Conservation (phyloP, 2,329 filamentous ascomycete genomes). For the Talaromyces sp. region DNA sequence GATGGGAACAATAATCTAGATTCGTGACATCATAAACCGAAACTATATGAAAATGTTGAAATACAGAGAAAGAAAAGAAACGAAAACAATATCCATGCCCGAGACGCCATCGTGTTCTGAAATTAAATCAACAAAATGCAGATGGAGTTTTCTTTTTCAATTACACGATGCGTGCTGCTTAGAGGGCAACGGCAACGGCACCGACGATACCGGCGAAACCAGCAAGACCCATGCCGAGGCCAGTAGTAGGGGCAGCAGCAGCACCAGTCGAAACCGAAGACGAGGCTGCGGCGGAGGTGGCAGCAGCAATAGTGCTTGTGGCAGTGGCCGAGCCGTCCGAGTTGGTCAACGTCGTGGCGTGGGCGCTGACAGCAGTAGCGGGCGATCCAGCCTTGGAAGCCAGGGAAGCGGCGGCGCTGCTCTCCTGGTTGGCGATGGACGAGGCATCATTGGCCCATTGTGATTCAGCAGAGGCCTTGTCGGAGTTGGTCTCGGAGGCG, state of each 20-base stretch:
- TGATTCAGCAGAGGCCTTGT: slow-evolving; percentile 6
- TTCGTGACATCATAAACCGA: background rate
- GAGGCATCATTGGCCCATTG: slow-evolving; percentile 9
- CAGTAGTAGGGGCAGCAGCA: slow-evolving; percentile 5
- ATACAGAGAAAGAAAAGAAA: background rate
- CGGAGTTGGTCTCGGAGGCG: slow-evolving; percentile 5
- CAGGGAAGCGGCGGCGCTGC: slow-evolving; percentile 2
- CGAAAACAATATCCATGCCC: background rate
- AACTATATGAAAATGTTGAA: background rate
- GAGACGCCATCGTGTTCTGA: background rate
- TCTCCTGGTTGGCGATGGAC: slow-evolving; percentile 5
- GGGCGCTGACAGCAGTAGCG: background rate
- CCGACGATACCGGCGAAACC: slow-evolving; percentile 9
- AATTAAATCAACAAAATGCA: background rate
- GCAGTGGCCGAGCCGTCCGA: slow-evolving; percentile 7
- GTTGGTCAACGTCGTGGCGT: slow-evolving; percentile 5
- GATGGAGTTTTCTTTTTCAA: background rate
- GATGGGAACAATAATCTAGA: background rate
- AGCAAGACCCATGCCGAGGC: slow-evolving; percentile 8
- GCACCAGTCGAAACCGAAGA: background rate
- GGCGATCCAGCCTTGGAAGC: background rate
- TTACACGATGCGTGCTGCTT: background rate
- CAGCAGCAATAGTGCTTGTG: background rate
- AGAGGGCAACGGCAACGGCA: slow-evolving; percentile 10
- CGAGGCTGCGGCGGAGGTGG: background rate